phyloP scores from a whole-genome alignment of 495 filamentous ascomycete genomes.

The Xylaria grammica region DNA sequence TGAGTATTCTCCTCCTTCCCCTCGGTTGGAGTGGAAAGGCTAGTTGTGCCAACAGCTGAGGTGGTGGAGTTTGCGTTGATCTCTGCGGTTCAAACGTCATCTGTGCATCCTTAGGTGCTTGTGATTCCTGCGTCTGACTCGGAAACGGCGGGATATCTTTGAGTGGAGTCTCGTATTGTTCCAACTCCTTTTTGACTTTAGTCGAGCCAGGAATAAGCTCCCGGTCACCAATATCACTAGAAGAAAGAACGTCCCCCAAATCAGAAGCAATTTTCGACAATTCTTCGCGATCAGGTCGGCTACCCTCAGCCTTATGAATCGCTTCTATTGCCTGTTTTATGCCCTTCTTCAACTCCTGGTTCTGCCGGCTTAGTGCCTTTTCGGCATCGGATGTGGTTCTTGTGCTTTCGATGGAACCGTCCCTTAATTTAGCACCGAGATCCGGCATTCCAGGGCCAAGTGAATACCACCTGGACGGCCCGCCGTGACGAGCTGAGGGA shows the following conservation, averaged over 20 bases:
- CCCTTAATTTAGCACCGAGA: neutral
- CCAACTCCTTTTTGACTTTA: neutral
- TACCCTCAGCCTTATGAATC: neutral
- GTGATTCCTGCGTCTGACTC: neutral
- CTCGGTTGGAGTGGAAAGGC: too few species aligned
- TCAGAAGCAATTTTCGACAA: conserved; percentile 9
- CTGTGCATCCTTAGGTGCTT: too few species aligned
- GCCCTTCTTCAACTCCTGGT: neutral
- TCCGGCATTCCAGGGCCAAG: too few species aligned
- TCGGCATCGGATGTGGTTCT: neutral
- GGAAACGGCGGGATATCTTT: neutral
- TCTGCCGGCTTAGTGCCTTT: neutral
- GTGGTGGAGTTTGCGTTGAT: too few species aligned
- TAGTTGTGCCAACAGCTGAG: too few species aligned
- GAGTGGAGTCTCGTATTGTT: neutral
- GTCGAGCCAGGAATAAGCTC: neutral
- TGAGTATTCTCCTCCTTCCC: neutral
- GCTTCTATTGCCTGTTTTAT: conserved; percentile 10
- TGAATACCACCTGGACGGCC: too few species aligned
- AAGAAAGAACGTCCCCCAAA: neutral
- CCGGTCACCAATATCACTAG: neutral
- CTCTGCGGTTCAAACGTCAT: too few species aligned
- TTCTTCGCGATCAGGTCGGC: neutral
- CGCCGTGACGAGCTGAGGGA: too few species aligned
- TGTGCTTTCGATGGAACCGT: neutral